Evolutionary conservation across 139 green algal species (phyloP), one percentile per base, ranked within the genome.

Genomic region (Bryopsis sp.): DNA sequence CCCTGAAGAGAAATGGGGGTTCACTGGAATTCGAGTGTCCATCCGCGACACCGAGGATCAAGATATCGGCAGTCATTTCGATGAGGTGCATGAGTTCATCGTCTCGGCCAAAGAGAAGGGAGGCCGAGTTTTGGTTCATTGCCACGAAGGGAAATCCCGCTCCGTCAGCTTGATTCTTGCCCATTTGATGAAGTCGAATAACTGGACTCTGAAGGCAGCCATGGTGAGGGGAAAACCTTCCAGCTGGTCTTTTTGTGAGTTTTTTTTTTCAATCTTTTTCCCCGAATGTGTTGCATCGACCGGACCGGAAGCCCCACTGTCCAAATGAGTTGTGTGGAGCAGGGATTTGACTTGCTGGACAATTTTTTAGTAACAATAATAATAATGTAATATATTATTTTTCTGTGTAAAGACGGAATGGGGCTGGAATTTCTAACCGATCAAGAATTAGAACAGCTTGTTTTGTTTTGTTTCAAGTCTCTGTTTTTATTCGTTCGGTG

Each of bases 111-210:
- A 76, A 29, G 69, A 62, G n/a, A 47, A 35, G 1, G 75, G 75
- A 26, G 80, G 78, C 5, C 72, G 67, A 29, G 82, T 91, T 54
- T 73, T 96, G 54, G 86, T 97, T 59, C 92, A 97, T 82, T 97
- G 92, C 79, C 84, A 86, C 70, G 88, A 91, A 62, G 92, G 92
- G 58, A 85, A 83, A 67, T 85, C 67, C 46, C 78, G 92, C 48
- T 87, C 73, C 39, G 84, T 86, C 39, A 82, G 91, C 0, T 74
- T 96, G 31, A 78, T 86, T 67, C 76, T 88, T 31, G 84, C 81
- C 0, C 92, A 90, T 71, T 67, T 94, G 1, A 91, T 95, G 79
- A 50, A 61, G 32, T 43, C 57, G 7, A 43, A 74, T 57, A 71
- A 79, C 3, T 81, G 72, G 70, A 82, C 73, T 0, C 68, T 95